Conservation (phyloP, 1,284 basidiomycete species). For the Microbotryomycetes sp. region DNA sequence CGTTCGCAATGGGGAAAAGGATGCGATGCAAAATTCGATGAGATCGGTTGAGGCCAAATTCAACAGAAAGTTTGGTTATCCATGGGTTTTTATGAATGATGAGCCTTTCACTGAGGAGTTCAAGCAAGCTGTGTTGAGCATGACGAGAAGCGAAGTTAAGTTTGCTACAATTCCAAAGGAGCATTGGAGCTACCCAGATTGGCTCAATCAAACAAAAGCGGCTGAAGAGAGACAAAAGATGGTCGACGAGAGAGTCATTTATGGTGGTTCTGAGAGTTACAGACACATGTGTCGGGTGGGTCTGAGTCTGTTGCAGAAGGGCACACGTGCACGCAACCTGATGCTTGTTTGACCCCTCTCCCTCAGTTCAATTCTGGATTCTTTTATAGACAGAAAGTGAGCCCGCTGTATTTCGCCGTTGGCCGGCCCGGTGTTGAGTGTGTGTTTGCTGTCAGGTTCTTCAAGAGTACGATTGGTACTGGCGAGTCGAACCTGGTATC, state of each 20-base stretch:
- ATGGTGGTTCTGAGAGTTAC: conserved; percentile 62
- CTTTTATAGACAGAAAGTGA: conserved; percentile 34
- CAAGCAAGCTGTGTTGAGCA: conserved; percentile 39
- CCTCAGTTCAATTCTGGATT: conserved; percentile 16
- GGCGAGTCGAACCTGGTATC: conserved; percentile 2
- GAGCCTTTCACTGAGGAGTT: conserved; percentile 42
- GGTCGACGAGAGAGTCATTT: conserved; percentile 72
- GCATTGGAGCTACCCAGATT: conserved; percentile 67
- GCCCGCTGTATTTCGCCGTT: not conserved
- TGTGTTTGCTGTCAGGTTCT: not conserved
- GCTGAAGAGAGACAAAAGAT: conserved; percentile 57
- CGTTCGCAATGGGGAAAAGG: conserved; percentile 26
- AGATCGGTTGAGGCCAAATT: conserved; percentile 28
- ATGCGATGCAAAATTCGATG: conserved; percentile 27
- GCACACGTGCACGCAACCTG: too few relatives aligned
- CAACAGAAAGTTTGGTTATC: conserved; percentile 41
- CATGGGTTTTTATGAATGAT: conserved; percentile 44
- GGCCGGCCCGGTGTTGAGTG: not conserved
- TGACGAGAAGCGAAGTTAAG: conserved; percentile 40
- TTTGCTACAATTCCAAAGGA: conserved; percentile 77
- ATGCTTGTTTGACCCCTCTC: too few relatives aligned
- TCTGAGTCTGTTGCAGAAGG: too few relatives aligned
- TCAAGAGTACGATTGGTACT: not conserved
- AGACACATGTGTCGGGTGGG: conserved; percentile 43
- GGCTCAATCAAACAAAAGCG: conserved; percentile 57